Percentiles rank a stretch among this genome's conserved stretches.
Conservation (phyloP, 805 yeast genomes). For the Kodamaea jinghongensis region DNA sequence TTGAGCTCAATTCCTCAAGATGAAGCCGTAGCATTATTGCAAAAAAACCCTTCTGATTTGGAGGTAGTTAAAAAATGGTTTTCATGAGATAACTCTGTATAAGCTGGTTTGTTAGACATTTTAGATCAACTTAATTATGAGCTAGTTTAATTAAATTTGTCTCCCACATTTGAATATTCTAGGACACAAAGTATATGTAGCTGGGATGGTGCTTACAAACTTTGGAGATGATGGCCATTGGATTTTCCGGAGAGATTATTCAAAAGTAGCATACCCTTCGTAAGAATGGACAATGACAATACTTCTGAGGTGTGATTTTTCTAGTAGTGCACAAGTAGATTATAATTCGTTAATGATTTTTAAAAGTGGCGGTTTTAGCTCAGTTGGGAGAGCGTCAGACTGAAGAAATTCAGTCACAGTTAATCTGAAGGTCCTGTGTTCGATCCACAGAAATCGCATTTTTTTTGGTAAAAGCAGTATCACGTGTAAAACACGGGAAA, state of each 20-base stretch:
- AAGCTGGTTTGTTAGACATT: neutral
- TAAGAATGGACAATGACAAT: no score
- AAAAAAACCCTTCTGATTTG: constrained; percentile 59
- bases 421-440: constrained; percentile 83
- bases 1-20: constrained; percentile 64
- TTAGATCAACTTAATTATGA: no score
- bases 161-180: no score
- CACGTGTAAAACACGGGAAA: constrained; percentile 24
- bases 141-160: no score
- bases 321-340: no score
- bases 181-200: no score
- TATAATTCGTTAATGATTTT: no score
- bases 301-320: no score
- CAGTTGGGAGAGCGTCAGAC: constrained; percentile 42
- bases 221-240: no score
- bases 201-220: no score
- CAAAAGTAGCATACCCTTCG: no score
- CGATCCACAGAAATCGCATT: constrained; percentile 76
- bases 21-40: constrained; percentile 63
- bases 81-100: constrained; percentile 15
- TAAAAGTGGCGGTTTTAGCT: constrained; percentile 29
- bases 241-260: no score
- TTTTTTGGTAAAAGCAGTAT: constrained; percentile 12
- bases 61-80: constrained; percentile 63
- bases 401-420: constrained; percentile 25